These are phyloP conservation scores for Vitis hybrid DNA, from an alignment of 177 flowering plant species.

Conservation along the genomic window DNA sequence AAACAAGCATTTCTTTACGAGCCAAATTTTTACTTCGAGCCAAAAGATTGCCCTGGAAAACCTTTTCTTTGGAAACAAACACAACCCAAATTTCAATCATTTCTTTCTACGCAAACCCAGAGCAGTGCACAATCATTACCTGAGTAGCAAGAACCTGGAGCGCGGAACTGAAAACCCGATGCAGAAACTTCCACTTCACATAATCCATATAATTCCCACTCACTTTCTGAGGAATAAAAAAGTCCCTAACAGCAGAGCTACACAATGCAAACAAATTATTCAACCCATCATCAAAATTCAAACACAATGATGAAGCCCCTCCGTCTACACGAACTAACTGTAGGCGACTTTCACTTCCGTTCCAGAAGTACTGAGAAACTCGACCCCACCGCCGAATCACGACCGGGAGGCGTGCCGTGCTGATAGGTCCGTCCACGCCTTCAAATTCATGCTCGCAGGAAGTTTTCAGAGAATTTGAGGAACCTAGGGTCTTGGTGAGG, in stretches of 20 bases:
- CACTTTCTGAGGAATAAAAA: slow-evolving; percentile 72
- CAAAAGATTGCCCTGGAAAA: too few relatives aligned
- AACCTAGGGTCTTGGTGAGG: slow-evolving; percentile 15
- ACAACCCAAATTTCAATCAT: too few relatives aligned
- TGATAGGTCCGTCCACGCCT: slow-evolving; percentile 14
- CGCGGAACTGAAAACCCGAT: slow-evolving; percentile 82
- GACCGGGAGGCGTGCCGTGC: slow-evolving; percentile 40
- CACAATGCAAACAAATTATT: slow-evolving; percentile 28
- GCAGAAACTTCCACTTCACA: slow-evolving; percentile 89
- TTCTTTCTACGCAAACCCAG: neutral
- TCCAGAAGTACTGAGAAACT: slow-evolving; percentile 60
- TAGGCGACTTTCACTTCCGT: slow-evolving; percentile 49
- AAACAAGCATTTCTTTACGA: too few relatives aligned
- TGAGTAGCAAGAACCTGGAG: slow-evolving; percentile 94
- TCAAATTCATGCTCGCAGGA: slow-evolving; percentile 32
- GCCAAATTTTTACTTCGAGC: too few relatives aligned
- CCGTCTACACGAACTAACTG: slow-evolving; percentile 46
- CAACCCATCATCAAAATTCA: slow-evolving; percentile 33
- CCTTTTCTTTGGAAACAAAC: too few relatives aligned
- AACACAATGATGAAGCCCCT: slow-evolving; percentile 17
- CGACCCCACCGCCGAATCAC: slow-evolving; percentile 45
- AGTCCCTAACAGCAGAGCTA: slow-evolving; percentile 34
- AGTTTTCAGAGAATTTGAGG: slow-evolving; percentile 36
- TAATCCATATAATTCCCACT: slow-evolving; percentile 61
- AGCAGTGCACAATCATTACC: slow-evolving; percentile 35